Conservation (phyloP, 768 basidiomycete genomes). For the Rhizopogon rudus region DNA sequence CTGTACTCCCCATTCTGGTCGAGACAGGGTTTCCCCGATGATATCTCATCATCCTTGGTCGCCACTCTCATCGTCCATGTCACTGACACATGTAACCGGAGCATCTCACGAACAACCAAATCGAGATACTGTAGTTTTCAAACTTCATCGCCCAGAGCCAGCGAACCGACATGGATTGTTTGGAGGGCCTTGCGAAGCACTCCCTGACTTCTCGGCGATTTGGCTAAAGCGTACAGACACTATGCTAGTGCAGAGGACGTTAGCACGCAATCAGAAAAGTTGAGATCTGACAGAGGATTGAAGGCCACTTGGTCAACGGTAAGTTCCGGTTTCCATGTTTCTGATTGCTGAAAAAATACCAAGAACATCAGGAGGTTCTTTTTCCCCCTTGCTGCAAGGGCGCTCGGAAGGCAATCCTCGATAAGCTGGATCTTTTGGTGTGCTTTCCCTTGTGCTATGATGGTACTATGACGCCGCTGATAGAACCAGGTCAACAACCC, state of each 20-base stretch:
- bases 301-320: conserved; percentile 45
- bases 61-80: conserved; percentile 56
- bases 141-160: conserved; percentile 24
- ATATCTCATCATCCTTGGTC: conserved; percentile 44
- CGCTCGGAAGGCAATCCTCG: conserved; percentile 38
- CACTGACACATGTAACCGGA: conserved; percentile 53
- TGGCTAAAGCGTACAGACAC: conserved; percentile 54
- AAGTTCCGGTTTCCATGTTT: background rate
- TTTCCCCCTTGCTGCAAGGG: conserved; percentile 21
- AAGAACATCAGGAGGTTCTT: conserved; percentile 52
- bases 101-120: conserved; percentile 52
- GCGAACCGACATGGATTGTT: conserved; percentile 16
- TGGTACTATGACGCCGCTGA: conserved; percentile 42
- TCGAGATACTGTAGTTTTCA: conserved; percentile 52
- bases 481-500: background rate
- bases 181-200: conserved; percentile 42
- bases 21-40: conserved; percentile 33
- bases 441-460: conserved; percentile 36
- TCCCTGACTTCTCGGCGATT: conserved; percentile 39
- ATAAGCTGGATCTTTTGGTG: conserved; percentile 48
- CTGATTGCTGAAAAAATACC: conserved; percentile 23
- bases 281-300: conserved; percentile 57
- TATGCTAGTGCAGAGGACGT: conserved; percentile 54
- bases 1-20: conserved; percentile 28
- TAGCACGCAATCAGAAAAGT: conserved; percentile 60